Evolutionary conservation across 768 basidiomycete species (phyloP), one percentile per base, ranked within the genome.

Genomic region (Clathrus columnatus): DNA sequence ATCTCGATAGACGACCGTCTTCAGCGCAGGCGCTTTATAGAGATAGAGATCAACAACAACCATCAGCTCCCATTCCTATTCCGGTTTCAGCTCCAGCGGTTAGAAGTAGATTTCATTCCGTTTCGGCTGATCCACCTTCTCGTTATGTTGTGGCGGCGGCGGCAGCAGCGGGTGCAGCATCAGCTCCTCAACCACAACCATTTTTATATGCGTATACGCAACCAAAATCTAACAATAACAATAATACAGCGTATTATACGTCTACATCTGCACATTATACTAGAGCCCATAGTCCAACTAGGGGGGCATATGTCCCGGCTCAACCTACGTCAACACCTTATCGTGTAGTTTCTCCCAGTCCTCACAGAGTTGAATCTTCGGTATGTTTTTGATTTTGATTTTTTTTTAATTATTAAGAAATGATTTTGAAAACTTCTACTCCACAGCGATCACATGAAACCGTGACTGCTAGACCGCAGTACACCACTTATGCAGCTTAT

Each of bases 21-120:
- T 55, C 54, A 28, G 54, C 54, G 54, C 54, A 55, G 29, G 54
- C 45, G 28, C 54, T 47, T 55, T 42, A 48, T 48, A 28, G 51
- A 18, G 51, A 44, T 26, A 30, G 26, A 26, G 49, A 50, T 20
- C 26, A 23, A 47, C 53, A 54, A n/a, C 36, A 11, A 36, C 36
- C 36, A n/a, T n/a, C n/a, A n/a, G n/a, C n/a, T n/a, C n/a, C n/a
- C n/a, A n/a, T n/a, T n/a, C n/a, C n/a, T n/a, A n/a, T n/a, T n/a
- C n/a, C n/a, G n/a, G n/a, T n/a, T n/a, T n/a, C n/a, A n/a, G n/a
- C n/a, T n/a, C n/a, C n/a, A 32, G 14, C 30, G 11, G n/a, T 36
- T 36, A 11, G 36, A 36, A 36, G 36, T 36, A 36, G 36, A 36
- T n/a, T 36, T 30, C 46, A 46, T 17, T 28, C 46, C 26, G 28